Evolutionary conservation across 129 eudicot species (phyloP).

Genomic region (carrot (Daucus carota)): DNA sequence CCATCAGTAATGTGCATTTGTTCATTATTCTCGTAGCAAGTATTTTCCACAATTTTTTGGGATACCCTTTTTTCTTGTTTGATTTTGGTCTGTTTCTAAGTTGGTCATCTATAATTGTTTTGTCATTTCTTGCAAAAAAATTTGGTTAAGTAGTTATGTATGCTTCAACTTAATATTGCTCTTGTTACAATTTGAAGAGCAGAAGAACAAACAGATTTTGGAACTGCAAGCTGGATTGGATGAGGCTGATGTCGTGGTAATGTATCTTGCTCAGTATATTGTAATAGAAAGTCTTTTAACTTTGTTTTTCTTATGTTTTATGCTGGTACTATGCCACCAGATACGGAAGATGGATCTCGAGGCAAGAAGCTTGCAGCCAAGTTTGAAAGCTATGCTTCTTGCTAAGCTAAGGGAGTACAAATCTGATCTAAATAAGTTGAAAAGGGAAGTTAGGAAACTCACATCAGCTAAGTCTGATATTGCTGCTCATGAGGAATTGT

Average conservation of each 20-base stretch:
- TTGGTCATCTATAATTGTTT: neutral
- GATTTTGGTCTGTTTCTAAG: neutral
- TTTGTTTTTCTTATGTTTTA: conserved; percentile 13
- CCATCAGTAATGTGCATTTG: neutral
- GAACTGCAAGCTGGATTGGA: conserved; percentile 83
- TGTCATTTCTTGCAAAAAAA: neutral
- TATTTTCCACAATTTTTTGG: neutral
- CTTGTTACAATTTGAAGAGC: conserved; percentile 40
- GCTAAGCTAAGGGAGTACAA: conserved; percentile 97
- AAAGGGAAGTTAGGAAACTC: conserved; percentile 71
- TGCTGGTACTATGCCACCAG: conserved; percentile 33
- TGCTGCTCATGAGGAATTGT: conserved; percentile 64
- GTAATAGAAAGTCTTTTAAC: neutral
- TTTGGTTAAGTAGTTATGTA: conserved; percentile 1
- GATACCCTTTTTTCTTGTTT: neutral
- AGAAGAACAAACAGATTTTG: conserved; percentile 55
- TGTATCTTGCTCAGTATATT: neutral
- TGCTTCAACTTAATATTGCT: conserved; percentile 10
- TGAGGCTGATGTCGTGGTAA: conserved; percentile 96
- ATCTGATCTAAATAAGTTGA: conserved; percentile 79
- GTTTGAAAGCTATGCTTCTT: conserved; percentile 80
- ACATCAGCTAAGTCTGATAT: conserved; percentile 54
- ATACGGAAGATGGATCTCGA: conserved; percentile 99
- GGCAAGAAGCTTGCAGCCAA: conserved; percentile 97
- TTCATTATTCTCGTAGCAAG: neutral